These are phyloP conservation scores for Tylopilus plumbeoviolaceoides DNA, from an alignment of 768 basidiomycete species.

Conservation along the genomic window DNA sequence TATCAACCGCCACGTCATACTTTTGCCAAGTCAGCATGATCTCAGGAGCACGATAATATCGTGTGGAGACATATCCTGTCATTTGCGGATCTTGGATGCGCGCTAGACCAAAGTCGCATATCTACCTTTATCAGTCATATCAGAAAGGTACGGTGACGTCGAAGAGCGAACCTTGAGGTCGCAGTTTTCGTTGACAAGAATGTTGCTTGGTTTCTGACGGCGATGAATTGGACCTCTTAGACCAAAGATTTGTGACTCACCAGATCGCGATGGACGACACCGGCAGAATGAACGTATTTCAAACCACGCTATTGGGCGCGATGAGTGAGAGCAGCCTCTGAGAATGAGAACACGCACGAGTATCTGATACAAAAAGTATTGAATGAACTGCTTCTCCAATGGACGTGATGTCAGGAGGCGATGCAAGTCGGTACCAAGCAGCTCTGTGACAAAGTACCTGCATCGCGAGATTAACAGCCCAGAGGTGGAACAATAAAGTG, in stretches of 20 bases:
- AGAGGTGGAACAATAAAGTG: not conserved
- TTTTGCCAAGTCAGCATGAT: conserved; percentile 99
- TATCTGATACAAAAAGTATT: conserved; percentile 99
- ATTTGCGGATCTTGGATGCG: conserved; percentile 99
- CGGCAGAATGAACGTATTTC: conserved; percentile 99
- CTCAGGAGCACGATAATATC: conserved; percentile 98
- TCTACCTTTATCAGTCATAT: conserved; percentile 43
- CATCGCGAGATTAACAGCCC: not conserved
- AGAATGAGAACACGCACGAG: conserved; percentile 51
- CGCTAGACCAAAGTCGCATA: conserved; percentile 98
- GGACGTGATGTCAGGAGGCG: conserved; percentile 94
- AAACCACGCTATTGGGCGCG: conserved; percentile 70
- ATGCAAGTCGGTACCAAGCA: conserved; percentile 96
- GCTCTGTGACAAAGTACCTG: conserved; percentile 98
- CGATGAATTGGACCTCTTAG: not conserved
- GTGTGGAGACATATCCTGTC: conserved; percentile 99
- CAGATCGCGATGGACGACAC: conserved; percentile 96
- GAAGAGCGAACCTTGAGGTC: conserved; percentile 76
- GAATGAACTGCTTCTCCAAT: conserved; percentile 99
- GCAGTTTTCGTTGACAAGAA: conserved; percentile 99
- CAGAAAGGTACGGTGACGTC: not conserved
- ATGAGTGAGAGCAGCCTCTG: not conserved
- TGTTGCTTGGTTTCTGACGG: conserved; percentile 93
- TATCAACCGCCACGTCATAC: conserved; percentile 99
- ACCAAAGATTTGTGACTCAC: conserved; percentile 37